A percentile compares a stretch with the other conserved stretches of the same genome.
Conservation (phyloP, 345 rosid species). For the Salix brachista region DNA sequence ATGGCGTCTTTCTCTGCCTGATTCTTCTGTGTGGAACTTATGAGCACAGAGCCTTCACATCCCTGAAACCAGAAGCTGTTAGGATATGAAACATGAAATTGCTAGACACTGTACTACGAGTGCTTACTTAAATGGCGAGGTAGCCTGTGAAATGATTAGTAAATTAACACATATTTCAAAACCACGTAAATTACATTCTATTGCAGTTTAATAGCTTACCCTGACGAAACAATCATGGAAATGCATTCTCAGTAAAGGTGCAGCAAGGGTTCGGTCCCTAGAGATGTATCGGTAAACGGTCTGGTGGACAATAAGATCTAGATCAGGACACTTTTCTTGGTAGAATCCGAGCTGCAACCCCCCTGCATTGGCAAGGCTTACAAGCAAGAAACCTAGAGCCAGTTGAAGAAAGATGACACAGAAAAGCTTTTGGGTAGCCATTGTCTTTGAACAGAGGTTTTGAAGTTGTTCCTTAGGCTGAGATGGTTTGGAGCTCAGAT, state of each 20-base stretch:
- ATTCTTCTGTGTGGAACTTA: conserved; percentile 35
- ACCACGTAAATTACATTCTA: too few species aligned
- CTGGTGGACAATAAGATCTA: conserved; percentile 26
- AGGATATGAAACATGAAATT: background rate
- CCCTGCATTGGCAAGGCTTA: conserved; percentile 7
- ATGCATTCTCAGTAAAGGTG: conserved; percentile 43
- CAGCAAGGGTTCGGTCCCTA: conserved; percentile 40
- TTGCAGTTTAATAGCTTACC: conserved; percentile 20
- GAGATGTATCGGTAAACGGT: conserved; percentile 31
- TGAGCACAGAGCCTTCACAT: conserved; percentile 52
- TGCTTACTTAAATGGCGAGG: too few species aligned
- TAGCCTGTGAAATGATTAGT: too few species aligned
- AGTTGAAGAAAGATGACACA: conserved; percentile 23
- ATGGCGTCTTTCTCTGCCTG: conserved; percentile 41
- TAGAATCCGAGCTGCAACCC: conserved; percentile 36
- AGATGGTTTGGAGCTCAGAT: background rate
- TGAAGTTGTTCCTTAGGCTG: background rate
- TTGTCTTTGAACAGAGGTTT: conserved; percentile 7
- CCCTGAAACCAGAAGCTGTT: conserved; percentile 30
- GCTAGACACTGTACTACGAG: too few species aligned
- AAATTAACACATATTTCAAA: background rate
- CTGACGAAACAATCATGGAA: conserved; percentile 55
- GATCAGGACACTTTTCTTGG: conserved; percentile 34
- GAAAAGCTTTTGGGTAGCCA: conserved; percentile 43
- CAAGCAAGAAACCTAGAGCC: conserved; percentile 24